Evolutionary conservation across 2,329 filamentous ascomycete genomes (phyloP).

Genomic region (Aspergillus neotritici): DNA sequence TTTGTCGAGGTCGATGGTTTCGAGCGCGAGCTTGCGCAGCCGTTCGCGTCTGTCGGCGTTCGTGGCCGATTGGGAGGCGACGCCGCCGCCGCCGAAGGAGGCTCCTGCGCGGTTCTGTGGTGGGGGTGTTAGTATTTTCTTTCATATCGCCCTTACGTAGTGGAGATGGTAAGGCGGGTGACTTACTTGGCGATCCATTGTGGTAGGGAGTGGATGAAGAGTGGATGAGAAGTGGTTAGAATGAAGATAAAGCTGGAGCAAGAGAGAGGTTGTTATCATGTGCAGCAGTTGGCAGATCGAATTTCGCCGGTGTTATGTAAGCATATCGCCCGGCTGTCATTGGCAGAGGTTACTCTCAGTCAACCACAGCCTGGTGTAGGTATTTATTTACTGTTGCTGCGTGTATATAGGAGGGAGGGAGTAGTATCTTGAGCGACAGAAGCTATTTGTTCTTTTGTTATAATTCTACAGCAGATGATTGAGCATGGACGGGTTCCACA

Average conservation of each 20-base stretch:
- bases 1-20: slow-evolving; percentile 98
- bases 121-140: not conserved
- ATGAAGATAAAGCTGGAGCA: not conserved
- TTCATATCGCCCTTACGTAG: slow-evolving; percentile 2
- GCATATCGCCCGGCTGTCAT: too few species aligned
- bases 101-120: slow-evolving; percentile 84
- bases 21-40: slow-evolving; percentile 93
- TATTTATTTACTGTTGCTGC: too few species aligned
- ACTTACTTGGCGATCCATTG: slow-evolving; percentile 7
- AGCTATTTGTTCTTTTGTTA: not conserved
- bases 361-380: too few species aligned
- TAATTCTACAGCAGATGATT: not conserved
- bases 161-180: slow-evolving; percentile 13
- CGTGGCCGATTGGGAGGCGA: slow-evolving; percentile 85
- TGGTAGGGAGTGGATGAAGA: slow-evolving; percentile 7
- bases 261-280: not conserved
- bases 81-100: slow-evolving; percentile 95
- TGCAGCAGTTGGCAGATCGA: too few species aligned
- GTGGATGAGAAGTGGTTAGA: not conserved
- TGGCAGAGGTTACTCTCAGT: too few species aligned
- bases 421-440: too few species aligned
- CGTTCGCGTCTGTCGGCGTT: slow-evolving; percentile 97
- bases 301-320: too few species aligned
- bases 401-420: too few species aligned
- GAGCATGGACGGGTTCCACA: not conserved